Conservation (phyloP, 73 alveolate genomes). For the Paramecium sonneborni region DNA sequence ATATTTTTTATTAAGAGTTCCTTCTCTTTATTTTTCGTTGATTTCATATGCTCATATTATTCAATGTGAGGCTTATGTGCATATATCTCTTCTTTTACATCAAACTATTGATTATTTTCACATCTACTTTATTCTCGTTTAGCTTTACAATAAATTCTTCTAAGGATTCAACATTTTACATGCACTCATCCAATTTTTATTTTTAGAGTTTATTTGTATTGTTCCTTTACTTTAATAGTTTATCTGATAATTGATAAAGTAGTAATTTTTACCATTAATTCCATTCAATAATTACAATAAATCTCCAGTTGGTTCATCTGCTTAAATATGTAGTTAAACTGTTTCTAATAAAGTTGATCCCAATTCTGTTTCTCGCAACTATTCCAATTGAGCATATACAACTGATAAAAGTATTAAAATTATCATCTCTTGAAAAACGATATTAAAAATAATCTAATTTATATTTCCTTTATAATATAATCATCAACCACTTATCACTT, state of each 20-base stretch:
- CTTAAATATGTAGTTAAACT: neutral
- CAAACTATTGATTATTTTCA: neutral
- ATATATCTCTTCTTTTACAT: neutral
- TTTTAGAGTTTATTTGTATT: neutral
- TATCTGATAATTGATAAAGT: neutral
- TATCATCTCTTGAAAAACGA: constrained; percentile 5
- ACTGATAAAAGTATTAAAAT: constrained; percentile 26
- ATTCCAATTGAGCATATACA: neutral
- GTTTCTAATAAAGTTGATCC: constrained; percentile 34
- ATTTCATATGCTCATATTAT: neutral
- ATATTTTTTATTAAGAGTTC: neutral
- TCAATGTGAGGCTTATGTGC: constrained; percentile 21
- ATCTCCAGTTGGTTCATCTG: constrained; percentile 21
- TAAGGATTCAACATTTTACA: neutral
- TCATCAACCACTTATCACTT: neutral
- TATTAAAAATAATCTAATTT: neutral
- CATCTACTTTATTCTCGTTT: neutral
- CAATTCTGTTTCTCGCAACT: neutral
- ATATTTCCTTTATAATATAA: neutral
- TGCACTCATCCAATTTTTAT: neutral
- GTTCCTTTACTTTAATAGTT: neutral
- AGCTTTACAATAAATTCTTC: neutral
- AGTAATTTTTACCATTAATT: neutral
- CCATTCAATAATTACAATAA: neutral
- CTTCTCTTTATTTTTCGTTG: neutral